A percentile compares a stretch with the other conserved stretches of the same genome.
phyloP scores from a whole-genome alignment of 176 grass and related monocot genomes.

The Typha latifolia region DNA sequence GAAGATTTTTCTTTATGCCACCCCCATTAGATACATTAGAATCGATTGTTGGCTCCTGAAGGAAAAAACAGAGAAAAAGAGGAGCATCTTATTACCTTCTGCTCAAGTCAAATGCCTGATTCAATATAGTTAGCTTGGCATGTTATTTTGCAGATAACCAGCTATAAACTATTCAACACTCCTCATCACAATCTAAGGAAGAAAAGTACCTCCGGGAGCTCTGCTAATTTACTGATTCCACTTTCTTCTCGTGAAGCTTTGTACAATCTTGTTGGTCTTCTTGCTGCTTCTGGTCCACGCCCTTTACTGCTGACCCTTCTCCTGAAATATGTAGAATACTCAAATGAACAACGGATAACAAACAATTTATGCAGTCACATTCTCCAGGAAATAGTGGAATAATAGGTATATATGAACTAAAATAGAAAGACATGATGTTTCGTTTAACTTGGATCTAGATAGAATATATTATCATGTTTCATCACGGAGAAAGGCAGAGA shows the following conservation, averaged over 20 bases:
- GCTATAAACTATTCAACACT: background rate
- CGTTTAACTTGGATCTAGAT: too few relatives aligned
- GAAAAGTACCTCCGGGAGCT: slow-evolving; percentile 24
- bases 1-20: slow-evolving; percentile 24
- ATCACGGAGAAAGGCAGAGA: background rate
- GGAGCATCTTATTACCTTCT: slow-evolving; percentile 4
- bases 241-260: slow-evolving; percentile 36
- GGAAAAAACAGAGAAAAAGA: slow-evolving; percentile 15
- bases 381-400: too few relatives aligned
- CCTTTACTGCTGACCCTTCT: slow-evolving; percentile 46
- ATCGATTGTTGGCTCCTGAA: slow-evolving; percentile 47
- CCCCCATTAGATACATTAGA: slow-evolving; percentile 32
- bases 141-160: slow-evolving; percentile 1
- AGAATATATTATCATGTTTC: too few relatives aligned
- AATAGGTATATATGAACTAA: too few relatives aligned
- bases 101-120: slow-evolving; percentile 9
- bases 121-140: background rate
- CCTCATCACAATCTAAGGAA: background rate
- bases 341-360: too few relatives aligned
- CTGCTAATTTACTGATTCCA: slow-evolving; percentile 22
- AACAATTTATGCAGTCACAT: too few relatives aligned
- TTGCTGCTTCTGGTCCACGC: slow-evolving; percentile 46
- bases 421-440: too few relatives aligned
- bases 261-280: slow-evolving; percentile 51
- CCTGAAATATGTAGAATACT: slow-evolving; percentile 20